These are phyloP conservation scores for Xylariaceae sp. DNA, from an alignment of 2,329 filamentous ascomycete species.

Conservation along the genomic window DNA sequence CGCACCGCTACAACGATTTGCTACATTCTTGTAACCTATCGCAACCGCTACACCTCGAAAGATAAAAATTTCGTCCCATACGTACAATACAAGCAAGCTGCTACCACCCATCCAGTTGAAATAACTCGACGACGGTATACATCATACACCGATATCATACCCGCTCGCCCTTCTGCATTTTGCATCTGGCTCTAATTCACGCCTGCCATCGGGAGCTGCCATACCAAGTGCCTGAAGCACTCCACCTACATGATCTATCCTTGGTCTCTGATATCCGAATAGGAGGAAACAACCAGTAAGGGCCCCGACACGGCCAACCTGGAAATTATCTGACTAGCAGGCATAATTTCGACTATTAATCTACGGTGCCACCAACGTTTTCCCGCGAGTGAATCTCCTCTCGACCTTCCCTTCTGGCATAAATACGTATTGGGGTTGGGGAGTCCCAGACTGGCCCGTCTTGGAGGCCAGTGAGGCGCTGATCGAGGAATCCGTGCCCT, in stretches of 20 bases:
- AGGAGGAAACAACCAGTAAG: constrained; percentile 15
- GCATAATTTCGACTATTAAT: constrained; percentile 5
- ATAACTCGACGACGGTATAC: too few relatives aligned
- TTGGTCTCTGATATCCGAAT: constrained; percentile 19
- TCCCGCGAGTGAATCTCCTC: neutral
- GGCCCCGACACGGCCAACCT: constrained; percentile 7
- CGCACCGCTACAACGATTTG: constrained; percentile 2
- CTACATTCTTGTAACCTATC: constrained; percentile 4
- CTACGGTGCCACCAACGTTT: constrained; percentile 3
- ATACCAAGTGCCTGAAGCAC: too few relatives aligned
- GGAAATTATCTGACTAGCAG: constrained; percentile 3
- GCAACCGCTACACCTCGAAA: constrained; percentile 10
- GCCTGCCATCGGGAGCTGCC: too few relatives aligned
- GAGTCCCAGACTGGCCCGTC: neutral
- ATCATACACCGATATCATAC: neutral
- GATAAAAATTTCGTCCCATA: constrained; percentile 9
- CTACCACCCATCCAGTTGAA: neutral
- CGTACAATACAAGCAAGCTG: constrained; percentile 6
- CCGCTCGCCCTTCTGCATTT: neutral
- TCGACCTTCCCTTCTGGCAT: constrained; percentile 4
- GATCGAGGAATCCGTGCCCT: constrained; percentile 2
- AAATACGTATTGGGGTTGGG: constrained; percentile 1
- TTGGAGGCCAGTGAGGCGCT: neutral
- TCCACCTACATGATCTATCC: too few relatives aligned
- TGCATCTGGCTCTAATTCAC: neutral